These are phyloP conservation scores for Phytophthora brassicae DNA, from an alignment of 352 stramenopile species.

Conservation along the genomic window DNA sequence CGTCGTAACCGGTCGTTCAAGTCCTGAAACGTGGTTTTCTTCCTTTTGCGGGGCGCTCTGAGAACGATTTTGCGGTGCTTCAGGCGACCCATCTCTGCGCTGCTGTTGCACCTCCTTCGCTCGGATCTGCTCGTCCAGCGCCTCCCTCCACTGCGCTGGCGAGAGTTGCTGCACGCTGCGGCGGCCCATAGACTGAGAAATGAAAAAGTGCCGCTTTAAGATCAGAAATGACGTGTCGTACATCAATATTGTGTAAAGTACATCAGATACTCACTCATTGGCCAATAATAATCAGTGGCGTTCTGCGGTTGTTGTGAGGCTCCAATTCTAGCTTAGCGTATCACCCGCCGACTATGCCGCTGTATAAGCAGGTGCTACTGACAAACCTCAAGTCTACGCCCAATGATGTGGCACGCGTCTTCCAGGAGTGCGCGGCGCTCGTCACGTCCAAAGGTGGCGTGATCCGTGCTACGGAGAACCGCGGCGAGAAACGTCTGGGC, in stretches of 20 bases:
- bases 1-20: conserved; percentile 8
- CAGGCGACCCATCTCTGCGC: not conserved
- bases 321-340: conserved; percentile 8
- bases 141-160: conserved; percentile 41
- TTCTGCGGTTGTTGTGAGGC: conserved; percentile 1
- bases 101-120: conserved; percentile 39
- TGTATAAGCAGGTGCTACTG: conserved; percentile 90
- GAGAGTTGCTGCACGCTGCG: conserved; percentile 44
- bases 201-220: not conserved
- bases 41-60: conserved; percentile 28
- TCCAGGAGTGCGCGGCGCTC: conserved; percentile 78
- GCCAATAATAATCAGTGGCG: conserved; percentile 27
- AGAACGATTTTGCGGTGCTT: conserved; percentile 4
- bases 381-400: conserved; percentile 88
- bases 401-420: conserved; percentile 79
- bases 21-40: not conserved
- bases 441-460: conserved; percentile 73
- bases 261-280: conserved; percentile 12
- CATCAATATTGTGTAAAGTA: not conserved
- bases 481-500: conserved; percentile 78
- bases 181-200: conserved; percentile 29
- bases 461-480: conserved; percentile 77
- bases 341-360: conserved; percentile 48
- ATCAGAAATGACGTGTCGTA: not conserved
- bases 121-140: conserved; percentile 53